Conservation (phyloP, 2,329 filamentous ascomycete species). For the Fusarium floridanum region DNA sequence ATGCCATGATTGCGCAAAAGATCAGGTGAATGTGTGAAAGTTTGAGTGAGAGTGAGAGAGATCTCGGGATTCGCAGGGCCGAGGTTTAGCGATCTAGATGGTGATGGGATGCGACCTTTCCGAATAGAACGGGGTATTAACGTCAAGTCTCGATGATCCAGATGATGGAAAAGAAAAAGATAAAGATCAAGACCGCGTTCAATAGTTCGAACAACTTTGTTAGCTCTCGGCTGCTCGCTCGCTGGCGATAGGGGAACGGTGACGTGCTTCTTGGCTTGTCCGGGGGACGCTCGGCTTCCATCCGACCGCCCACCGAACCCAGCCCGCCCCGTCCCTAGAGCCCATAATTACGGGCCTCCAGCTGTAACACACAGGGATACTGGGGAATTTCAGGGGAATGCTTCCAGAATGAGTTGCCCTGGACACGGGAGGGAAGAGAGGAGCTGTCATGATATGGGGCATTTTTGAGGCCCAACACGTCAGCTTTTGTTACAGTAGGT, state of each 20-base stretch:
- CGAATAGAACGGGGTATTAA: neutral
- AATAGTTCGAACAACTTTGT: conserved; percentile 9
- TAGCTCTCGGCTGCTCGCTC: conserved; percentile 4
- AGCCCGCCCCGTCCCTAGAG: conserved; percentile 32
- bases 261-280: conserved; percentile 42
- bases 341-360: conserved; percentile 17
- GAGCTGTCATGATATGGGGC: conserved; percentile 4
- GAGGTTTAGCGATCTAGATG: neutral
- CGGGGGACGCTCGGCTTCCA: conserved; percentile 40
- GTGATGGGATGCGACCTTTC: neutral
- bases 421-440: conserved; percentile 2
- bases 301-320: conserved; percentile 40
- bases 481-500: neutral
- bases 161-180: conserved; percentile 8
- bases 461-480: conserved; percentile 29
- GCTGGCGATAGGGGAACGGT: conserved; percentile 34
- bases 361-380: conserved; percentile 1
- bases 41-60: neutral
- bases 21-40: conserved; percentile 3
- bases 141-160: neutral
- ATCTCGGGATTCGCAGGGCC: neutral
- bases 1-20: conserved; percentile 48
- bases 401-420: conserved; percentile 3
- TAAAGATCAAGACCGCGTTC: neutral
- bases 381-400: neutral